Percentiles rank a stretch among this genome's conserved stretches.
Evolutionary conservation across 352 stramenopile species (phyloP).

Genomic region (Globisporangium canariense): DNA sequence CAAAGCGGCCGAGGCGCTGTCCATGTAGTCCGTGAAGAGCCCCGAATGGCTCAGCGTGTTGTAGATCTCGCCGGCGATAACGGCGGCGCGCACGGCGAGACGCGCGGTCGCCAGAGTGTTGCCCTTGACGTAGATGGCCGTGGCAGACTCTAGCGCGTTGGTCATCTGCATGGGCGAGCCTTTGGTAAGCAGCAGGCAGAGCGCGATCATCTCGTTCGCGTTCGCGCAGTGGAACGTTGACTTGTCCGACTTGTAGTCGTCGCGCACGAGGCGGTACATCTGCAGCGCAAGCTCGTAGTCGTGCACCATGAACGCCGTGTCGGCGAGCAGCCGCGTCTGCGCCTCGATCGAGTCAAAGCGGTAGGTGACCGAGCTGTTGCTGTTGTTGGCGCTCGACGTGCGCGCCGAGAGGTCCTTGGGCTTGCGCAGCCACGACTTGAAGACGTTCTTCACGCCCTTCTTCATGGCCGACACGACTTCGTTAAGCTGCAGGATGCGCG

Average conservation of each 20-base stretch:
- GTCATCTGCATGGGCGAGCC: slow-evolving; percentile 82
- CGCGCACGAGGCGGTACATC: slow-evolving; percentile 88
- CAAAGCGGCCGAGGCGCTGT: slow-evolving; percentile 73
- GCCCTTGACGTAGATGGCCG: slow-evolving; percentile 59
- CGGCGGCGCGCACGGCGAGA: slow-evolving; percentile 55
- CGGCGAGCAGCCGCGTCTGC: slow-evolving; percentile 84
- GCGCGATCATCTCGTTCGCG: slow-evolving; percentile 87
- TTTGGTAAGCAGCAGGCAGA: slow-evolving; percentile 77
- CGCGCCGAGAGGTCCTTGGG: slow-evolving; percentile 62
- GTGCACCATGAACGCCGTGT: slow-evolving; percentile 87
- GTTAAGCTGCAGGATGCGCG: slow-evolving; percentile 84
- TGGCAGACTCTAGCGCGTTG: slow-evolving; percentile 73
- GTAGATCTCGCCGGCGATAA: slow-evolving; percentile 84
- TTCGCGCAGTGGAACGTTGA: slow-evolving; percentile 78
- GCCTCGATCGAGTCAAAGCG: slow-evolving; percentile 85
- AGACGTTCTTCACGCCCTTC: slow-evolving; percentile 91
- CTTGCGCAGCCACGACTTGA: slow-evolving; percentile 91
- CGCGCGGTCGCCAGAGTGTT: slow-evolving; percentile 41
- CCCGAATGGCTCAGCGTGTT: slow-evolving; percentile 64
- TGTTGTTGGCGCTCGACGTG: slow-evolving; percentile 18
- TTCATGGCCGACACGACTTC: slow-evolving; percentile 87
- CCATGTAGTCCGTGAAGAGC: slow-evolving; percentile 86
- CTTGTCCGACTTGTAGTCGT: slow-evolving; percentile 91
- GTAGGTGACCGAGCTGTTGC: slow-evolving; percentile 41
- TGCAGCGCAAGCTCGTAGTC: slow-evolving; percentile 88